Base-by-base conservation (phyloP, 2,329 filamentous ascomycete species). In the Cercospora sp. region DNA sequence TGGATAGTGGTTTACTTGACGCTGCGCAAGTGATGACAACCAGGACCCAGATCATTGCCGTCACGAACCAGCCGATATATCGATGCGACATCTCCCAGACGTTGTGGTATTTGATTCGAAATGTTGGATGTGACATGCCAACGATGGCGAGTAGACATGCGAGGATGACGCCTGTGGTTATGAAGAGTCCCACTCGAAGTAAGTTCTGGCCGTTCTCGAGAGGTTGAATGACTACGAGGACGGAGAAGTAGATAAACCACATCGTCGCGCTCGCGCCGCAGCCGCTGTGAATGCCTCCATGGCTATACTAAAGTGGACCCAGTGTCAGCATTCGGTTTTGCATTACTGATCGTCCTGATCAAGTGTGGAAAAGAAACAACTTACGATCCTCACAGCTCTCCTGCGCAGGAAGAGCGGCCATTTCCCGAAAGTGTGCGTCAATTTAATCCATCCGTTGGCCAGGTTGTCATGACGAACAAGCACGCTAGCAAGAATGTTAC, bases 81-180 rank as follows among this genome's bases (percentile, higher is more conserved):
- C 91, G 89, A 79, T 93, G 91, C 57, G 86, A 85, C 61, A 86
- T 80, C 80, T 93, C 91, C 75, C 92, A 93, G 66, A 85, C 79
- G 78, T 93, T 86, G 81, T 93, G 91, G 69, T 85, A 82, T 58
- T 82, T 85, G 71, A 84, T 82, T 24, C 91, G 88, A 72, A 93
- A 83, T 7, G 79, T 77, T 3, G 91, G 91, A 76, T 90, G 85
- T 2, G 91, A 89, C 63, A 88, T 86, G 62, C 90, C 82, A 74
- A 93, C 89, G 45, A 81, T 74, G 65, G 86, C 73, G 72, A 91
- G 82, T 63, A 86, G 74, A 74, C 86, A 90, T 12, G 87, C 85
- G 37, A 91, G 77, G n/a, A 81, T 73, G 24, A 53, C 59, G 12
- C 67, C 60, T 2, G 55, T 58, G 13, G 55, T 58, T 32, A 58